Evolutionary conservation across 805 yeast genomes (phyloP).

Genomic region (Komagataella kurtzmanii): DNA sequence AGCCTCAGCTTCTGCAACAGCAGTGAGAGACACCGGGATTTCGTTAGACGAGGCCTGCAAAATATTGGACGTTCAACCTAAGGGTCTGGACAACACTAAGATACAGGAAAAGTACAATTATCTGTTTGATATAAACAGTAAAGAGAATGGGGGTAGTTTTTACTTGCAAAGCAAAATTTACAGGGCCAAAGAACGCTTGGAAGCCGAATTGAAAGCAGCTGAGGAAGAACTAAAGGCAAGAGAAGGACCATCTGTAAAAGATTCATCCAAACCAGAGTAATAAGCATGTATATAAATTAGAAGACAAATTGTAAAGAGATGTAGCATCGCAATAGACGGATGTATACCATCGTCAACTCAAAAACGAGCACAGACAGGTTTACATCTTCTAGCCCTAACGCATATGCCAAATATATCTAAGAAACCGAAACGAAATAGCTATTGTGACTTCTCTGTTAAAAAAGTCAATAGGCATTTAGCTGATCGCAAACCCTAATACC

Average conservation of each 20-base stretch:
- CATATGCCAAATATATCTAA: slow-evolving; percentile 35
- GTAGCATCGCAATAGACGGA: slow-evolving; percentile 43
- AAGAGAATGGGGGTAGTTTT: slow-evolving; percentile 93
- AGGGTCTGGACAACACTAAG: slow-evolving; percentile 40
- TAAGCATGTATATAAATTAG: slow-evolving; percentile 2
- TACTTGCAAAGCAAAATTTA: slow-evolving; percentile 87
- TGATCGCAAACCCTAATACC: slow-evolving; percentile 31
- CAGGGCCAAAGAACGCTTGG: slow-evolving; percentile 86
- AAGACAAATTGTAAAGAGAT: slow-evolving; percentile 9
- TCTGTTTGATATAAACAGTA: slow-evolving; percentile 77
- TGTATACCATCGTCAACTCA: slow-evolving; percentile 15
- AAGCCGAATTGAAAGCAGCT: slow-evolving; percentile 57
- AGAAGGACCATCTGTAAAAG: slow-evolving; percentile 8
- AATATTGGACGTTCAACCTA: slow-evolving; percentile 67
- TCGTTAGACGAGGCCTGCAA: slow-evolving; percentile 83
- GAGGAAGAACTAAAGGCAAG: slow-evolving; percentile 24
- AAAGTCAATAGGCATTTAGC: slow-evolving; percentile 65
- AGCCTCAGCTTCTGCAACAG: slow-evolving; percentile 28
- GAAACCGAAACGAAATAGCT: slow-evolving; percentile 66
- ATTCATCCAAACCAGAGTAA: slow-evolving; percentile 1
- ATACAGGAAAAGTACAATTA: slow-evolving; percentile 64
- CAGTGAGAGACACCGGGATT: slow-evolving; percentile 61
- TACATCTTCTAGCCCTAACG: slow-evolving; percentile 19
- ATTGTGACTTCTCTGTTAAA: slow-evolving; percentile 64
- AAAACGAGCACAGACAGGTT: slow-evolving; percentile 16